Percentiles rank a stretch among this genome's conserved stretches.
Conservation (phyloP, 495 filamentous ascomycete species). For the Daldinia bambusicola region DNA sequence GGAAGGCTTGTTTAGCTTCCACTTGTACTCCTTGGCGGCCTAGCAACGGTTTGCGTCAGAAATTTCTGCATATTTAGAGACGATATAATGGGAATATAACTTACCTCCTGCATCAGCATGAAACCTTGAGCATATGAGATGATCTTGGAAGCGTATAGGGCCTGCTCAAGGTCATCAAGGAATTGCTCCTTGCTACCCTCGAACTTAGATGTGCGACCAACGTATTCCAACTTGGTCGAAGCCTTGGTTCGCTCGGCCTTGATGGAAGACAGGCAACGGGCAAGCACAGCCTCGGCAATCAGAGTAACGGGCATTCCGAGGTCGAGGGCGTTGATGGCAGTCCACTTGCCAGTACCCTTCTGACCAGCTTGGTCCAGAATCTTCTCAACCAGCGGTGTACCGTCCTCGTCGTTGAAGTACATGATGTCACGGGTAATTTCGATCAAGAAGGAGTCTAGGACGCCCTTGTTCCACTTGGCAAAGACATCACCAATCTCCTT, state of each 20-base stretch:
- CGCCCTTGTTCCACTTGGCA: constrained; percentile 96
- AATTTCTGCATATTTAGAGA: neutral
- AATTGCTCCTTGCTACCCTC: constrained; percentile 90
- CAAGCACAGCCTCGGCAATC: constrained; percentile 96
- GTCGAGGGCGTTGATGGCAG: constrained; percentile 97
- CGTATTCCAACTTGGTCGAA: constrained; percentile 74
- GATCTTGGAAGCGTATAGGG: constrained; percentile 98
- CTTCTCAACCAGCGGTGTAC: constrained; percentile 91
- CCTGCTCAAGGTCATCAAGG: constrained; percentile 97
- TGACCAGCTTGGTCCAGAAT: constrained; percentile 98
- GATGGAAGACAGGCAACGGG: constrained; percentile 91
- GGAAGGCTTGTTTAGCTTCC: constrained; percentile 99
- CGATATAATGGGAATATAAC: constrained; percentile 43
- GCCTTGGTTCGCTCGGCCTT: constrained; percentile 93
- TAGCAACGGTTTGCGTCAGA: constrained; percentile 45
- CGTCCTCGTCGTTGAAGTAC: constrained; percentile 95
- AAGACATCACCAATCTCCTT: constrained; percentile 97
- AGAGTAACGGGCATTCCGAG: constrained; percentile 98
- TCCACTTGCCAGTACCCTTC: constrained; percentile 99
- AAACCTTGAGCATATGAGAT: constrained; percentile 99
- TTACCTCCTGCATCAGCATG: constrained; percentile 99
- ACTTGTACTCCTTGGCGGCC: constrained; percentile 94
- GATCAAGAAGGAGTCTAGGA: constrained; percentile 98
- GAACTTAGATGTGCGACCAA: constrained; percentile 81
- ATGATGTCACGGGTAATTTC: constrained; percentile 99